These are phyloP conservation scores for Sporisorium sorghi DNA, from an alignment of 1,284 basidiomycete species.

Conservation along the genomic window DNA sequence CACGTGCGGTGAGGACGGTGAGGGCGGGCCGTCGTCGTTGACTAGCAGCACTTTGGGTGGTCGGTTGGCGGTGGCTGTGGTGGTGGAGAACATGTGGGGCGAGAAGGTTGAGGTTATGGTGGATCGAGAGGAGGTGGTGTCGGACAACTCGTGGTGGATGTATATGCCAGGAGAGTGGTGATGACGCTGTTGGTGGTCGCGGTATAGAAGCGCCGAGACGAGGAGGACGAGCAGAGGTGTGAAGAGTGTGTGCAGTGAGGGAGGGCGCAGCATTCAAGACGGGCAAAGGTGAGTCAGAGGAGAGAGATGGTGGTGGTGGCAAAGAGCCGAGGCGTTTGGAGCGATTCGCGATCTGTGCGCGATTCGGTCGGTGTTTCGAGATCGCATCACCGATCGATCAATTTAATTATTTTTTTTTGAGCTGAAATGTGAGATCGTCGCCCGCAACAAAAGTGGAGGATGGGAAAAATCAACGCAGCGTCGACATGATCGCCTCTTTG, in stretches of 20 bases:
- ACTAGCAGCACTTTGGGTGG: constrained; percentile 57
- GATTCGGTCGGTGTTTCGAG: not conserved
- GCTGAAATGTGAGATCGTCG: not conserved
- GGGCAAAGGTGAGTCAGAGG: no score
- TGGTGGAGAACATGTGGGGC: not conserved
- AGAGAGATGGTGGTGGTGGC: not conserved
- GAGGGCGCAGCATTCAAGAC: constrained; percentile 14
- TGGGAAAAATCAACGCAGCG: not conserved
- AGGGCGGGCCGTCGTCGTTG: constrained; percentile 68
- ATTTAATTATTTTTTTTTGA: not conserved
- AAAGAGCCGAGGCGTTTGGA: not conserved
- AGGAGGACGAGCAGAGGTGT: constrained; percentile 33
- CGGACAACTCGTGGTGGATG: constrained; percentile 30
- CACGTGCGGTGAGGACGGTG: constrained; percentile 61
- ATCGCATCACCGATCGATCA: constrained; percentile 2
- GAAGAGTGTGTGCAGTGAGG: constrained; percentile 31
- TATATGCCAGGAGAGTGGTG: constrained; percentile 11
- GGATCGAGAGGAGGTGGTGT: constrained; percentile 18
- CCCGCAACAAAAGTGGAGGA: not conserved
- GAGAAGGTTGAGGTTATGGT: no score
- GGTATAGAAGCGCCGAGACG: constrained; percentile 26
- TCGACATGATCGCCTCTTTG: constrained; percentile 1
- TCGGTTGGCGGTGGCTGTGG: constrained; percentile 1
- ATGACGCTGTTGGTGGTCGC: constrained; percentile 26
- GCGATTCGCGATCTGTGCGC: not conserved